Conservation (phyloP, 1,139 yeast species). For the Protomyces inouyei region DNA sequence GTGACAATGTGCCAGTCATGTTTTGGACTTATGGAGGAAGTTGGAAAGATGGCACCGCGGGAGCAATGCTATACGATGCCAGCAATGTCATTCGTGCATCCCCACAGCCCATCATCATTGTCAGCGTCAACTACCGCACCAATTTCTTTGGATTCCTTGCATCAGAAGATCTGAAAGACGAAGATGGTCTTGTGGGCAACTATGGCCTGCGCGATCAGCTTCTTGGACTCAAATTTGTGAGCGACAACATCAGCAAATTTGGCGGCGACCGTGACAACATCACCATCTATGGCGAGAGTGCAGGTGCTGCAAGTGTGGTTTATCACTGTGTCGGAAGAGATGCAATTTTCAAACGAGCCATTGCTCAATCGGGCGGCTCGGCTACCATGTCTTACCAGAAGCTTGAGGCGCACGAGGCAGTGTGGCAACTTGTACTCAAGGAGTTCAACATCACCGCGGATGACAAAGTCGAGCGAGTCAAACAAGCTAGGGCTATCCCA, state of each 20-base stretch:
- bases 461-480: constrained; percentile 4
- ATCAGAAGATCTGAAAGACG: constrained; percentile 33
- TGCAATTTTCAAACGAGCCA: constrained; percentile 19
- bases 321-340: constrained; percentile 15
- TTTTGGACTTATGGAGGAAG: constrained; percentile 45
- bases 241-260: constrained; percentile 38
- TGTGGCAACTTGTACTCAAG: constrained; percentile 7
- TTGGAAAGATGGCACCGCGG: constrained; percentile 38
- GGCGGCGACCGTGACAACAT: constrained; percentile 41
- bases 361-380: constrained; percentile 20
- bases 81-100: constrained; percentile 37
- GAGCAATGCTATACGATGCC: constrained; percentile 39
- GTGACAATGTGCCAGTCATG: constrained; percentile 36
- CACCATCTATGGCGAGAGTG: constrained; percentile 42
- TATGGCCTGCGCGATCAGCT: constrained; percentile 41
- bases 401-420: constrained; percentile 5
- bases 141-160: constrained; percentile 40
- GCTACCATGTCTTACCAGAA: constrained; percentile 18
- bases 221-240: constrained; percentile 41
- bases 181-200: constrained; percentile 35
- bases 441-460: constrained; percentile 1
- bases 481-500: constrained; percentile 7
- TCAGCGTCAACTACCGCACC: constrained; percentile 42
- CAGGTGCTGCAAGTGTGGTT: constrained; percentile 39
- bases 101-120: constrained; percentile 38